Conservation (phyloP, 495 filamentous ascomycete genomes). For the Aspergillus sparsus region DNA sequence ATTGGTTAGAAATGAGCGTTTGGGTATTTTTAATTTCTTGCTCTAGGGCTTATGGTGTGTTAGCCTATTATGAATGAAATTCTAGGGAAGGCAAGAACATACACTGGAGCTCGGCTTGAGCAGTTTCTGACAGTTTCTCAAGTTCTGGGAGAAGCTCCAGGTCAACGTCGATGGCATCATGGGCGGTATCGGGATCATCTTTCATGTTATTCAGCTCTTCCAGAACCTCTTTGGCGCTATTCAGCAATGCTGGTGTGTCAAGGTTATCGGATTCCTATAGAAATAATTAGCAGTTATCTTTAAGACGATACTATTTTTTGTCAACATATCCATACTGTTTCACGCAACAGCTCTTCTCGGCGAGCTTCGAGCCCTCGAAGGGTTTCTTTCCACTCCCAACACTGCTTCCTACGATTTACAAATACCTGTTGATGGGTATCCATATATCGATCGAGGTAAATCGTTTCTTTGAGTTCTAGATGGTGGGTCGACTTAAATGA, state of each 20-base stretch:
- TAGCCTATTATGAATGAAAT: conserved; percentile 11
- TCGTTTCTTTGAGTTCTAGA: conserved; percentile 68
- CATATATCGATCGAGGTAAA: conserved; percentile 91
- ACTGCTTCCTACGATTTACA: conserved; percentile 60
- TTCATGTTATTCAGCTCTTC: conserved; percentile 34
- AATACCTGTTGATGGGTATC: conserved; percentile 62
- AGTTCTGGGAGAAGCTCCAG: conserved; percentile 34
- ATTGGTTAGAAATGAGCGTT: conserved; percentile 60
- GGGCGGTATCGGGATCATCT: conserved; percentile 23
- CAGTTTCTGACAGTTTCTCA: conserved; percentile 34
- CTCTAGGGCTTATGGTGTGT: conserved; percentile 42
- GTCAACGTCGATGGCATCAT: conserved; percentile 35
- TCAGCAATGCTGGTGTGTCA: conserved; percentile 37
- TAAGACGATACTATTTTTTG: not conserved
- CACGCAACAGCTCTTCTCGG: conserved; percentile 46
- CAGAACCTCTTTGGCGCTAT: conserved; percentile 31
- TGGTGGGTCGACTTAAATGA: conserved; percentile 78
- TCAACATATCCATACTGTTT: conserved; percentile 38
- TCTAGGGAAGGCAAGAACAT: conserved; percentile 17
- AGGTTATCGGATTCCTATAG: conserved; percentile 36
- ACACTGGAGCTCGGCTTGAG: conserved; percentile 42
- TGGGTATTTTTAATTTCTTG: conserved; percentile 51
- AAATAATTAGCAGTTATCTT: conserved; percentile 5
- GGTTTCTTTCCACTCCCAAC: conserved; percentile 73
- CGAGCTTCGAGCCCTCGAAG: conserved; percentile 56